Evolutionary conservation across 768 basidiomycete genomes (phyloP).

Genomic region (Harrya chromipes): DNA sequence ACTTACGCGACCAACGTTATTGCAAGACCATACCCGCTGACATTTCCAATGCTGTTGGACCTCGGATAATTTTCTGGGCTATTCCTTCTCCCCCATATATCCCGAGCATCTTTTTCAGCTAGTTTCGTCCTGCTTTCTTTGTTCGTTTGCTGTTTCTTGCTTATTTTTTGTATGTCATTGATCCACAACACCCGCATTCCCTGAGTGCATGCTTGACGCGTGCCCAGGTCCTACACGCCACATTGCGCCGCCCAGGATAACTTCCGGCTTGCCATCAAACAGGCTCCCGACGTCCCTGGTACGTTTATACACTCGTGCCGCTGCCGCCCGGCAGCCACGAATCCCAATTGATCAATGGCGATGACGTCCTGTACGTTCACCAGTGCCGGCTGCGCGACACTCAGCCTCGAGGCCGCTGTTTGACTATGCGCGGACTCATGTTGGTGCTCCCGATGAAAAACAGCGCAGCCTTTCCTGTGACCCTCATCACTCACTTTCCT

Average conservation of each 20-base stretch:
- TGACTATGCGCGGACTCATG: not conserved
- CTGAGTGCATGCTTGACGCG: constrained; percentile 21
- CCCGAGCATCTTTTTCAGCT: constrained; percentile 9
- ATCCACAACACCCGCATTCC: constrained; percentile 10
- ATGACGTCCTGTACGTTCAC: constrained; percentile 3
- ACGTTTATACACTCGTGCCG: not conserved
- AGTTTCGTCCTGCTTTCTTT: constrained; percentile 21
- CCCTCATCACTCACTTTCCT: constrained; percentile 3
- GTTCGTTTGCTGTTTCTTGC: constrained; percentile 13
- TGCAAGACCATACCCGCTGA: constrained; percentile 10
- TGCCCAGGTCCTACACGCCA: constrained; percentile 14
- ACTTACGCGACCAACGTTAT: constrained; percentile 4
- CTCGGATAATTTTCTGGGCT: constrained; percentile 2
- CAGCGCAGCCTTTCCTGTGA: constrained; percentile 1
- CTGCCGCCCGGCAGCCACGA: not conserved
- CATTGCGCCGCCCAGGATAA: constrained; percentile 10
- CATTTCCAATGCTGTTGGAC: constrained; percentile 10
- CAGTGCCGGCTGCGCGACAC: constrained; percentile 1
- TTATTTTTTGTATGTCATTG: constrained; percentile 16
- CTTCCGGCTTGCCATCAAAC: constrained; percentile 3
- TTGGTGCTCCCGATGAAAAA: constrained; percentile 9
- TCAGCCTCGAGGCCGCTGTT: constrained; percentile 12
- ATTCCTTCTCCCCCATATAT: constrained; percentile 6
- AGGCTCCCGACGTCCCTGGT: not conserved
- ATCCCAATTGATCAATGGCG: not conserved